A percentile compares a stretch with the other conserved stretches of the same genome.
These are phyloP conservation scores for Lentinula raphanica DNA, from an alignment of 768 basidiomycete species.

Conservation along the genomic window DNA sequence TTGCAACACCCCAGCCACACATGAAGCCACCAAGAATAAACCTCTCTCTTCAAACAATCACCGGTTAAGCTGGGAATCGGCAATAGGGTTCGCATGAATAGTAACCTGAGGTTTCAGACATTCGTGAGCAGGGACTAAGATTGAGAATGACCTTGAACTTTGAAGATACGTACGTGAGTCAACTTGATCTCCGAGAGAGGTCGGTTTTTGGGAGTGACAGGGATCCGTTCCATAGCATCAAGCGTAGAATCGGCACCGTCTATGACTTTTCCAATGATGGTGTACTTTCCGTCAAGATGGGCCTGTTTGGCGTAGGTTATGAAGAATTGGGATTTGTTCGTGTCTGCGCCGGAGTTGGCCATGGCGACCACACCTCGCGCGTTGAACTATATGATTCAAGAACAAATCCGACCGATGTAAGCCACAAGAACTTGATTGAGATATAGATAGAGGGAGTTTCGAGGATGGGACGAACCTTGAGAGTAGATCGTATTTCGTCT, in stretches of 20 bases:
- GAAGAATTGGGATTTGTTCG: conserved; percentile 91
- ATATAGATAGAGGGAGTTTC: conserved; percentile 13
- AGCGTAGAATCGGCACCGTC: conserved; percentile 93
- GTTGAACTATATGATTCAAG: conserved; percentile 90
- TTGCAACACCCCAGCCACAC: too few species aligned
- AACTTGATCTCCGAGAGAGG: conserved; percentile 84
- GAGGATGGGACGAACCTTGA: conserved; percentile 60
- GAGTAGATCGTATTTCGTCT: conserved; percentile 90
- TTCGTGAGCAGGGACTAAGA: too few species aligned
- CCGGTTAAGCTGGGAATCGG: conserved; percentile 58
- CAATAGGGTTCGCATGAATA: conserved; percentile 94
- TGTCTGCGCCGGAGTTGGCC: conserved; percentile 94
- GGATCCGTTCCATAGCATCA: conserved; percentile 89
- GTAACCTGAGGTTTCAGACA: conserved; percentile 55
- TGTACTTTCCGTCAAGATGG: conserved; percentile 91
- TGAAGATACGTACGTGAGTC: conserved; percentile 54
- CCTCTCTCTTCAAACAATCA: conserved; percentile 8
- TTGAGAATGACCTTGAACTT: too few species aligned
- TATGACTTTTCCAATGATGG: conserved; percentile 96
- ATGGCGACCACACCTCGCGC: conserved; percentile 92
- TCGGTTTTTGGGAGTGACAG: conserved; percentile 86
- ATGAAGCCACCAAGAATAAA: background rate
- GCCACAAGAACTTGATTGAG: too few species aligned
- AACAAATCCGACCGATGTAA: too few species aligned
- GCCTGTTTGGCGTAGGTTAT: conserved; percentile 89